Evolutionary conservation across 805 yeast genomes (phyloP).

Genomic region (Scheffersomyces lignosus): DNA sequence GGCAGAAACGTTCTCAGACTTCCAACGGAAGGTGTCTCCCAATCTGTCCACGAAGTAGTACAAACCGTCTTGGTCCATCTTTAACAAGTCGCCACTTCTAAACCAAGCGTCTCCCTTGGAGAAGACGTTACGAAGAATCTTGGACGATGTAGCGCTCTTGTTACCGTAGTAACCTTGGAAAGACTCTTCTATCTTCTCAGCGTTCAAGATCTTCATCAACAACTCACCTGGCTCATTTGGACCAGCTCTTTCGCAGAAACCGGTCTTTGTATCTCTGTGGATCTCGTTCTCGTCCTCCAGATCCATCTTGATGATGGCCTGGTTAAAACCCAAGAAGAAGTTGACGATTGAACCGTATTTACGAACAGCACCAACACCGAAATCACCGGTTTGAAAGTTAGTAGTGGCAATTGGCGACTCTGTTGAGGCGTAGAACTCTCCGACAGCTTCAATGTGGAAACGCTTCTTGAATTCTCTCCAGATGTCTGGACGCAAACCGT

Average conservation of each 20-base stretch:
- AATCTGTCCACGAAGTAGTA: constrained; percentile 86
- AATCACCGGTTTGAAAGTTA: constrained; percentile 71
- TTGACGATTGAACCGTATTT: constrained; percentile 67
- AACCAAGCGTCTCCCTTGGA: constrained; percentile 89
- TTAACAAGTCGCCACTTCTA: constrained; percentile 82
- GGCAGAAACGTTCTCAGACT: constrained; percentile 91
- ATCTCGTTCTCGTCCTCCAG: constrained; percentile 74
- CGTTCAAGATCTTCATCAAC: constrained; percentile 68
- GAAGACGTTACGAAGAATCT: constrained; percentile 72
- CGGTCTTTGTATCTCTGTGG: constrained; percentile 65
- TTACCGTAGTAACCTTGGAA: constrained; percentile 92
- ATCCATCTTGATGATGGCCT: constrained; percentile 69
- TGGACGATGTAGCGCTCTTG: constrained; percentile 73
- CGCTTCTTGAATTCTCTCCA: constrained; percentile 80
- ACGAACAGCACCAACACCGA: constrained; percentile 87
- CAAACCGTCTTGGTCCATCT: constrained; percentile 63
- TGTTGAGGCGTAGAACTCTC: constrained; percentile 92
- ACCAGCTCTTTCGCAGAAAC: constrained; percentile 56
- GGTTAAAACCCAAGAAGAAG: constrained; percentile 51
- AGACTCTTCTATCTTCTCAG: constrained; percentile 64
- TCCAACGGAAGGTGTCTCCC: constrained; percentile 97
- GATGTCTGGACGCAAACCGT: constrained; percentile 86
- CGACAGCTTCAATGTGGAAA: constrained; percentile 72
- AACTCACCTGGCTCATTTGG: constrained; percentile 82
- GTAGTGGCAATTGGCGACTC: constrained; percentile 91